phyloP scores from a whole-genome alignment of 2,329 filamentous ascomycete species.

The Cordyceps farinosa region DNA sequence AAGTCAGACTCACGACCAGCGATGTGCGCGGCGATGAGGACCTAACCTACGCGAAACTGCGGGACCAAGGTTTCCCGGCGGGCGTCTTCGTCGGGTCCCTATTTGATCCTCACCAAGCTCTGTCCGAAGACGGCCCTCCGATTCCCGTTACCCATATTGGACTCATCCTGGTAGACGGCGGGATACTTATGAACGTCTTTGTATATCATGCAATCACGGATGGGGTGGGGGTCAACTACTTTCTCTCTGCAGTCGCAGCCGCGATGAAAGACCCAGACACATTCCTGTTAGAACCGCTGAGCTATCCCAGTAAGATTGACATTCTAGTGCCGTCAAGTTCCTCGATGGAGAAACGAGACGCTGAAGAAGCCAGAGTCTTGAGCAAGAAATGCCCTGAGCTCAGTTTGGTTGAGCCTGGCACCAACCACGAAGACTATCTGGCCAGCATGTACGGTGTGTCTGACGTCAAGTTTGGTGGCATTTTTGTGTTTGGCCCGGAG shows the following conservation, averaged over 20 bases:
- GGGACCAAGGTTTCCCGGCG: slow-evolving; percentile 28
- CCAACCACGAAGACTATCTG: slow-evolving; percentile 32
- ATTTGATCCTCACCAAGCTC: slow-evolving; percentile 21
- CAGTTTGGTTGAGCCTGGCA: slow-evolving; percentile 28
- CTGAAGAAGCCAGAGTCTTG: slow-evolving; percentile 21
- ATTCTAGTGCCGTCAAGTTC: neutral
- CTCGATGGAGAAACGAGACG: neutral
- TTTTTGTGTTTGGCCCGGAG: slow-evolving; percentile 38
- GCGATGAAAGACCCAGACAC: neutral
- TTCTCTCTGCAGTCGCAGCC: slow-evolving; percentile 36
- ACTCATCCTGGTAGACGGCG: slow-evolving; percentile 37
- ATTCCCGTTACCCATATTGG: slow-evolving; percentile 39
- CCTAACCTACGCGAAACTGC: slow-evolving; percentile 26
- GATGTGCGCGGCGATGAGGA: neutral
- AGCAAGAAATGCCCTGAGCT: slow-evolving; percentile 38
- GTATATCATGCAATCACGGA: slow-evolving; percentile 42
- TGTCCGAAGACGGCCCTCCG: slow-evolving; percentile 19
- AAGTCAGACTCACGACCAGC: neutral
- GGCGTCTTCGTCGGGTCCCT: slow-evolving; percentile 28
- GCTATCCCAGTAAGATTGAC: slow-evolving; percentile 23
- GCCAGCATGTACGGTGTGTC: slow-evolving; percentile 31
- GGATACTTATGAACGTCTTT: slow-evolving; percentile 38
- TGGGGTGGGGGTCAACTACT: slow-evolving; percentile 37
- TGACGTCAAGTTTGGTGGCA: slow-evolving; percentile 36
- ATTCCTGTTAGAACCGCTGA: slow-evolving; percentile 6